phyloP scores from a whole-genome alignment of 2,329 filamentous ascomycete genomes.

The Graphilbum fragrans region DNA sequence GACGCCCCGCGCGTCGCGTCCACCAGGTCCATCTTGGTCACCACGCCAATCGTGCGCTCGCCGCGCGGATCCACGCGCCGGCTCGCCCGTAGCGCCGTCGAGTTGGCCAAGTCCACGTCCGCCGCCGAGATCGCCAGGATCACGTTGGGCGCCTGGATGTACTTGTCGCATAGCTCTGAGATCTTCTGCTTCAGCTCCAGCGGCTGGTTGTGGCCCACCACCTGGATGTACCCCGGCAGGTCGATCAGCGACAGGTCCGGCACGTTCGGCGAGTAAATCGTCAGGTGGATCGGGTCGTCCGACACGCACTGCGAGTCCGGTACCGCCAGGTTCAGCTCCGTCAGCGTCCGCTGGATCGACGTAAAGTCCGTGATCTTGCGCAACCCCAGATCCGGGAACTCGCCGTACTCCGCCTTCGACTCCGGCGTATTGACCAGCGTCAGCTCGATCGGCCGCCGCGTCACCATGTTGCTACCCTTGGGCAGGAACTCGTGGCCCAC shows the following conservation, averaged over 20 bases:
- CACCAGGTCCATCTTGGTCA: constrained; percentile 98
- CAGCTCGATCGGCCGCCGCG: constrained; percentile 85
- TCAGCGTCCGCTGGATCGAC: constrained; percentile 84
- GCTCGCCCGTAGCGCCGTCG: constrained; percentile 79
- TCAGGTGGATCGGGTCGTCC: constrained; percentile 91
- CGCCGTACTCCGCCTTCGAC: constrained; percentile 78
- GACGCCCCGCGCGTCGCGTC: constrained; percentile 66
- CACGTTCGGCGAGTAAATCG: constrained; percentile 89
- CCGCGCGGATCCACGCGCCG: constrained; percentile 86
- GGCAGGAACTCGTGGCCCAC: constrained; percentile 96
- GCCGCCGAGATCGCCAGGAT: constrained; percentile 96
- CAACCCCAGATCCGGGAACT: constrained; percentile 85
- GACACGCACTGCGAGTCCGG: constrained; percentile 85
- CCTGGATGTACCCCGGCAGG: constrained; percentile 93
- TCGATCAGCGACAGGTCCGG: constrained; percentile 94
- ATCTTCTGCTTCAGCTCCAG: constrained; percentile 91
- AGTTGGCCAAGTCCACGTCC: constrained; percentile 95
- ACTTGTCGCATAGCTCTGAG: constrained; percentile 91
- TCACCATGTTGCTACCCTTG: constrained; percentile 99
- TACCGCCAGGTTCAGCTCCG: constrained; percentile 88
- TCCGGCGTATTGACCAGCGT: constrained; percentile 92
- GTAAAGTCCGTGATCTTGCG: constrained; percentile 86
- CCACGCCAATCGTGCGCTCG: constrained; percentile 94
- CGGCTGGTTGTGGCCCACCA: constrained; percentile 83
- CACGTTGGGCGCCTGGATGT: constrained; percentile 91